Evolutionary conservation across 2,329 filamentous ascomycete genomes (phyloP).

Genomic region (Diplodia corticola): DNA sequence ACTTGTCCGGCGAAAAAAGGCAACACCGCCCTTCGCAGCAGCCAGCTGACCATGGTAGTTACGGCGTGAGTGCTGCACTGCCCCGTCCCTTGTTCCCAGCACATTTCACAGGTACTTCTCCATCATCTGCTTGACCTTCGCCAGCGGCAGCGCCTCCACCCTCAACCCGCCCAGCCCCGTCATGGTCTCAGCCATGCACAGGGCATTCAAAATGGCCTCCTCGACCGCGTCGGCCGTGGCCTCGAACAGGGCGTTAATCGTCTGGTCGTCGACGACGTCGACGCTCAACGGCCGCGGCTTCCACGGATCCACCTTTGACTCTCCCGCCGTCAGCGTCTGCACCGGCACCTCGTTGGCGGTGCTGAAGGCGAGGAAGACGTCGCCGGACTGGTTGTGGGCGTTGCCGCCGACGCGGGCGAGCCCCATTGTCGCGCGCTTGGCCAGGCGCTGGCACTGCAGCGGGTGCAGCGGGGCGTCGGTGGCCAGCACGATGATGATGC

Average conservation of each 20-base stretch:
- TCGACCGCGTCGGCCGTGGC: conserved; percentile 64
- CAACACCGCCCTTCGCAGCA: no score
- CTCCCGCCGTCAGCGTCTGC: conserved; percentile 41
- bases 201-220: conserved; percentile 65
- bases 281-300: conserved; percentile 47
- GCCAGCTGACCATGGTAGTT: no score
- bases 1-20: no score
- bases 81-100: no score
- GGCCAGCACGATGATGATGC: conserved; percentile 61
- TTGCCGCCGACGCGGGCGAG: conserved; percentile 62
- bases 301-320: conserved; percentile 40
- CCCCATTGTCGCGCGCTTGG: conserved; percentile 63
- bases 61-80: no score
- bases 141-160: conserved; percentile 37
- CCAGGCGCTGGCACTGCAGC: conserved; percentile 58
- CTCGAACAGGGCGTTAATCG: conserved; percentile 63
- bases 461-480: conserved; percentile 63
- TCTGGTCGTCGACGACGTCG: conserved; percentile 57
- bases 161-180: conserved; percentile 53
- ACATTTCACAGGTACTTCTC: conserved; percentile 22
- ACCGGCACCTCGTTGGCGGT: conserved; percentile 57
- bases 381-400: conserved; percentile 63
- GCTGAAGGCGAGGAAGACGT: conserved; percentile 68
- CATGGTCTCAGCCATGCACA: conserved; percentile 63
- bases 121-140: conserved; percentile 40